These are phyloP conservation scores for Edhazardia aedis DNA, from an alignment of 371 early-diverging fungal genomes.

Conservation along the genomic window DNA sequence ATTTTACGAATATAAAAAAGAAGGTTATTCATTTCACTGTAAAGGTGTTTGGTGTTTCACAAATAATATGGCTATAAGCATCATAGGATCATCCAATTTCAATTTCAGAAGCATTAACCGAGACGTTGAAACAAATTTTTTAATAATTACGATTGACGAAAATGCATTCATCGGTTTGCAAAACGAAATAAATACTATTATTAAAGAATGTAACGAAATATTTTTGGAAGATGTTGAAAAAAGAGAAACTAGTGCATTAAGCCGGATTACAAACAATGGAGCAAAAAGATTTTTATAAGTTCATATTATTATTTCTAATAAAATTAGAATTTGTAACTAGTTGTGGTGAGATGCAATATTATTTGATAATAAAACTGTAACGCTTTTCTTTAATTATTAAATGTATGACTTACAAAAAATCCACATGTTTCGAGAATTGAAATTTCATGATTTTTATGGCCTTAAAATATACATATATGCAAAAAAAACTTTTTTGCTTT, in stretches of 20 bases:
- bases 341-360: no score
- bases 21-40: constrained; percentile 17
- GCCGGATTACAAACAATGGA: no score
- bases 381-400: no score
- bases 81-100: constrained; percentile 33
- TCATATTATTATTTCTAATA: no score
- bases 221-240: neutral
- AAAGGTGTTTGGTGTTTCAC: constrained; percentile 34
- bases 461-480: no score
- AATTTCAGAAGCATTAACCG: constrained; percentile 22
- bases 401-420: no score
- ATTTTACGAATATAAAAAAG: constrained; percentile 8
- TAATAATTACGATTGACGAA: constrained; percentile 8
- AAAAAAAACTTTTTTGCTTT: no score
- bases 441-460: no score
- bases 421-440: no score
- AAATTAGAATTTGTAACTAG: no score
- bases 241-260: neutral
- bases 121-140: constrained; percentile 28
- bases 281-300: no score
- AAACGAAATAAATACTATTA: neutral
- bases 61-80: constrained; percentile 10
- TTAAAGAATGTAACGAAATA: neutral
- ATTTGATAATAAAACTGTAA: no score
- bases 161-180: neutral